These are phyloP conservation scores for Neurospora sp. DNA, from an alignment of 495 filamentous ascomycete species.

Conservation along the genomic window DNA sequence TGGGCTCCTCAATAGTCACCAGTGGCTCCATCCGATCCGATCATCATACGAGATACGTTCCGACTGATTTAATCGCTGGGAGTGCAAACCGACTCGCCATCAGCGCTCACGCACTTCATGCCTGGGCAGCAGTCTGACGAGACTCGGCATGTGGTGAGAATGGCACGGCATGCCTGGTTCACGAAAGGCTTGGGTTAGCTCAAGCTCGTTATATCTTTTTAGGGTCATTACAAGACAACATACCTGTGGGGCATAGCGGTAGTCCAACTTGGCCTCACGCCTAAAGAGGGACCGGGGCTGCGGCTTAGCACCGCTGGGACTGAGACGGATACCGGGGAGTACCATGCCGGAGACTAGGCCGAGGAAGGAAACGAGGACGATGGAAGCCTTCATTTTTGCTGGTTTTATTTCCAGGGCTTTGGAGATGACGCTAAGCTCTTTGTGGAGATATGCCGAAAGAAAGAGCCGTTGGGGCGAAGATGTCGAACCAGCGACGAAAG, in stretches of 20 bases:
- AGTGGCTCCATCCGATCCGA: neutral
- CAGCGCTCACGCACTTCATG: slow-evolving; percentile 2
- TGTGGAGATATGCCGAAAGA: neutral
- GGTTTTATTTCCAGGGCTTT: neutral
- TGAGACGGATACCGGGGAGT: neutral
- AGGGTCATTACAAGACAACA: neutral
- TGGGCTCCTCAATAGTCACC: neutral
- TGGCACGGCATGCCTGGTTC: neutral
- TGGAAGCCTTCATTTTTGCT: slow-evolving; percentile 3
- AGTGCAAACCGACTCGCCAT: slow-evolving; percentile 3
- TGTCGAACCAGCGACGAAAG: neutral
- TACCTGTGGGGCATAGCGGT: neutral
- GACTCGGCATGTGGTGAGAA: slow-evolving; percentile 1
- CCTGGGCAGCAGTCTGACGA: slow-evolving; percentile 3
- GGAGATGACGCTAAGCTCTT: neutral
- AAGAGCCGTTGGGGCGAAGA: neutral
- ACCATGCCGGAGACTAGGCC: slow-evolving; percentile 3
- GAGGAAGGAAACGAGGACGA: neutral
- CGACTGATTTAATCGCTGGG: neutral
- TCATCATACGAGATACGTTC: neutral
- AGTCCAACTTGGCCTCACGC: neutral
- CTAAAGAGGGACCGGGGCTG: neutral
- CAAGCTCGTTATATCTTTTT: neutral
- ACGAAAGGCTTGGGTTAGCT: neutral
- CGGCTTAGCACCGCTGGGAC: neutral